A percentile compares a stretch with the other conserved stretches of the same genome.
Conservation (phyloP, 768 basidiomycete species). For the Nidularia pulvinata region DNA sequence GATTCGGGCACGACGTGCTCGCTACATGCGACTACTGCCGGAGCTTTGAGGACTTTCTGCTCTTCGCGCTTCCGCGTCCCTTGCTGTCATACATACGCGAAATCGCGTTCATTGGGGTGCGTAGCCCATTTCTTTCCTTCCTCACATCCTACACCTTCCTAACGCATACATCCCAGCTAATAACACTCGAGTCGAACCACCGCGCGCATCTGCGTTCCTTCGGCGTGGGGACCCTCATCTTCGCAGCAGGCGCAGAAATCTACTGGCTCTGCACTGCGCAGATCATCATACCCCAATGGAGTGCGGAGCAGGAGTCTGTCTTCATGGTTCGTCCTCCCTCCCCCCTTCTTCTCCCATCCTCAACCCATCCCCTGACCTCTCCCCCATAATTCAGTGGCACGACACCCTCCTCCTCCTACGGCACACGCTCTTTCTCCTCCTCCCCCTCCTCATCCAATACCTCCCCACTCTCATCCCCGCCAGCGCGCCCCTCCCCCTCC, state of each 20-base stretch:
- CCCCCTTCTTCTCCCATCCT: background rate
- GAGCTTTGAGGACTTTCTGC: constrained; percentile 56
- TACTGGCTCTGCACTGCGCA: constrained; percentile 51
- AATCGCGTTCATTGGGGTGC: constrained; percentile 49
- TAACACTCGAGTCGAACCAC: constrained; percentile 21
- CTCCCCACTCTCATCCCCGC: constrained; percentile 26
- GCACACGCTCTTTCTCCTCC: constrained; percentile 54
- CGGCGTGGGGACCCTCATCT: constrained; percentile 46
- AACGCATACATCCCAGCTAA: constrained; percentile 4
- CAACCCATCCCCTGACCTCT: background rate
- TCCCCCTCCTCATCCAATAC: constrained; percentile 50
- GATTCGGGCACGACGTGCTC: constrained; percentile 70
- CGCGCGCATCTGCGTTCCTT: constrained; percentile 34
- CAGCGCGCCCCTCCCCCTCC: constrained; percentile 27
- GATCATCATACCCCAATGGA: constrained; percentile 38
- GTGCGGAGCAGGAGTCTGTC: constrained; percentile 25
- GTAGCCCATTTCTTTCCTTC: constrained; percentile 6
- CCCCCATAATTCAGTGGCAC: constrained; percentile 56
- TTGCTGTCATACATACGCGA: constrained; percentile 62
- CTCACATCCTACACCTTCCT: background rate
- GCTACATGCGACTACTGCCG: constrained; percentile 68
- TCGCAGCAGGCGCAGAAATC: constrained; percentile 48
- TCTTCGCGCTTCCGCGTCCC: constrained; percentile 54
- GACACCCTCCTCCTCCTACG: constrained; percentile 55
- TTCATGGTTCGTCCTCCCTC: constrained; percentile 30